Evolutionary conservation across 257 asterid genomes (phyloP), one percentile per base, ranked within the genome.

Genomic region (Capsicum pubescens): DNA sequence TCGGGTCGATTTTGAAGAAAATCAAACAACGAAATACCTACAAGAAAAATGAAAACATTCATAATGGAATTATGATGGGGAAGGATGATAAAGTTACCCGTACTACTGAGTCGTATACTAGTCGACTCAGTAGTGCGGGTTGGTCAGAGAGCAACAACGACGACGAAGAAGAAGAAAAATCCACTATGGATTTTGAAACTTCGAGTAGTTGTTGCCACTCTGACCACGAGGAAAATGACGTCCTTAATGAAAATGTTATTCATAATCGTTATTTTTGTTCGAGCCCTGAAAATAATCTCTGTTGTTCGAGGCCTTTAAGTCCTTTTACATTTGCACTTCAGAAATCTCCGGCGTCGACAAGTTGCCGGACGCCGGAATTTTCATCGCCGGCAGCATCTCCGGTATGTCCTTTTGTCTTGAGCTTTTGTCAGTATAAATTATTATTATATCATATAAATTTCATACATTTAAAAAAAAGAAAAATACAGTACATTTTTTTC

Each of bases 301-400:
- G 79, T 67, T 82, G 82, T 32, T 86, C 89, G 9, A 88, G 87
- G 64, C 91, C 89, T 9, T 32, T 71, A 19, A 87, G 88, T 57
- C 88, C 90, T n/a, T 87, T 86, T 59, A 58, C 86, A 82, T 88
- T 88, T 83, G 84, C 89, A 39, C 86, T 86, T 48, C 86, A 63
- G 79, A 88, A 83, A 64, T 84, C 86, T 48, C 86, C 97, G 11
- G 86, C 93, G 50, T 82, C 63, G 3, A 76, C 88, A 67, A 90
- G 91, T 74, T 57, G 81, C 85, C 91, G 88, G 78, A 90, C 96
- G 63, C 97, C 99, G 83, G 95, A 90, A 0, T 91, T 91, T 19
- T 81, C 82, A 13, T 89, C 99, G 50, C 98, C 99, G 96, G 88
- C 86, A 68, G 87, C 87, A 9, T 94, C 99, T 64, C 99, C 98